These are phyloP conservation scores for Inosperma sp. DNA, from an alignment of 768 basidiomycete species.

Conservation along the genomic window DNA sequence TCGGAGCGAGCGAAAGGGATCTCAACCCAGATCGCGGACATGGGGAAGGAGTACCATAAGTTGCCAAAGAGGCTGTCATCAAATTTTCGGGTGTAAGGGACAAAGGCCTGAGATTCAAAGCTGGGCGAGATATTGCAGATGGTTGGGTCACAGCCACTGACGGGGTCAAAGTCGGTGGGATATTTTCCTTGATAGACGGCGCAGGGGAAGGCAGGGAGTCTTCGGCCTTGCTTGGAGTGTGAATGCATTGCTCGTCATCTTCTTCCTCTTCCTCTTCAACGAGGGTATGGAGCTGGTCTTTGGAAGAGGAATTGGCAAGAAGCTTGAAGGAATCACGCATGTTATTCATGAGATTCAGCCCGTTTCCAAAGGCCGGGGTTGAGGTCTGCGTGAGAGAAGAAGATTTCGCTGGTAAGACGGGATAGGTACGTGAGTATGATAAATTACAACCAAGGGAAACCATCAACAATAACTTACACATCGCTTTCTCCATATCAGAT, in stretches of 20 bases:
- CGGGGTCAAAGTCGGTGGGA: conserved; percentile 30
- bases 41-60: conserved; percentile 53
- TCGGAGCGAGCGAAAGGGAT: conserved; percentile 46
- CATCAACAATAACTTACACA: conserved; percentile 49
- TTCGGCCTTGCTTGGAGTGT: conserved; percentile 16
- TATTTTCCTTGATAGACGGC: conserved; percentile 23
- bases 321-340: conserved; percentile 85
- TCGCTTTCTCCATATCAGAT: conserved; percentile 50
- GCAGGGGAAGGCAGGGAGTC: conserved; percentile 23
- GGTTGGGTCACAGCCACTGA: conserved; percentile 32
- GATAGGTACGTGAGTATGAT: conserved; percentile 15
- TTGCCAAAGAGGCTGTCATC: conserved; percentile 29
- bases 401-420: conserved; percentile 50
- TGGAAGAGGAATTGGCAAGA: conserved; percentile 53
- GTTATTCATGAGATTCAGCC: conserved; percentile 36
- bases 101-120: conserved; percentile 62
- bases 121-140: conserved; percentile 56
- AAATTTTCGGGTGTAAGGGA: conserved; percentile 59
- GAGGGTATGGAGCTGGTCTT: conserved; percentile 74
- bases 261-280: conserved; percentile 91
- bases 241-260: conserved; percentile 30
- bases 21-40: conserved; percentile 46
- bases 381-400: conserved; percentile 52
- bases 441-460: conserved; percentile 7
- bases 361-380: conserved; percentile 39